These are phyloP conservation scores for Candida orba DNA, from an alignment of 805 yeast species.

Conservation along the genomic window DNA sequence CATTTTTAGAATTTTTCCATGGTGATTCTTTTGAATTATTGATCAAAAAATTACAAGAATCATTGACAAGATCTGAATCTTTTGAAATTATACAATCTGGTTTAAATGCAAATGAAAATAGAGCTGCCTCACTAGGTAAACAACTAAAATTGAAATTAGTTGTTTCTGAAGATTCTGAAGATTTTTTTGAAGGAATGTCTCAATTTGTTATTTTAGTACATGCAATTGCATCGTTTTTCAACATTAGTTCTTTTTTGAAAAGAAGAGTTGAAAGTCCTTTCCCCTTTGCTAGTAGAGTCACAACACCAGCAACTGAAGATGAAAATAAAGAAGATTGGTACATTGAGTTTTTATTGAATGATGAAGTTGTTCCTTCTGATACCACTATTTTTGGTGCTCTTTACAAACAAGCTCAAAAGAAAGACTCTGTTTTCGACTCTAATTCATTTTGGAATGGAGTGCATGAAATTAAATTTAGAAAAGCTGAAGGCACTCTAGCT, in stretches of 20 bases:
- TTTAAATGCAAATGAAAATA: constrained; percentile 29
- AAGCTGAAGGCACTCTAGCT: constrained; percentile 24
- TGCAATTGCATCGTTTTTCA: constrained; percentile 43
- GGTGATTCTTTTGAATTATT: constrained; percentile 36
- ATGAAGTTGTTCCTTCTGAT: constrained; percentile 50
- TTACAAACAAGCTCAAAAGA: constrained; percentile 39
- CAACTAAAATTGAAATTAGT: constrained; percentile 57
- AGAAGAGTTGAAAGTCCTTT: constrained; percentile 27
- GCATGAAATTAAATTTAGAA: constrained; percentile 46
- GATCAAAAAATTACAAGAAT: constrained; percentile 60
- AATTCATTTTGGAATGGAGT: constrained; percentile 48
- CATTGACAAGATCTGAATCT: constrained; percentile 64
- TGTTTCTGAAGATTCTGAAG: constrained; percentile 27
- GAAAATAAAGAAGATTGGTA: constrained; percentile 22
- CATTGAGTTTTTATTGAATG: constrained; percentile 53
- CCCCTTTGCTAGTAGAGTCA: constrained; percentile 16
- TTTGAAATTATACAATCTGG: constrained; percentile 52
- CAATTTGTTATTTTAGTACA: constrained; percentile 36
- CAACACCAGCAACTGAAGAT: neutral
- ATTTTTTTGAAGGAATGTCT: constrained; percentile 20
- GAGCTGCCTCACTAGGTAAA: constrained; percentile 59
- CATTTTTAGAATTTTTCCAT: constrained; percentile 36
- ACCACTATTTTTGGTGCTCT: constrained; percentile 75
- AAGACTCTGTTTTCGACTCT: constrained; percentile 36
- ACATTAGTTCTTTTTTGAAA: constrained; percentile 37